A percentile compares a stretch with the other conserved stretches of the same genome.
These are phyloP conservation scores for Colletotrichum cordylinicola DNA, from an alignment of 2,329 filamentous ascomycete species.

Conservation along the genomic window DNA sequence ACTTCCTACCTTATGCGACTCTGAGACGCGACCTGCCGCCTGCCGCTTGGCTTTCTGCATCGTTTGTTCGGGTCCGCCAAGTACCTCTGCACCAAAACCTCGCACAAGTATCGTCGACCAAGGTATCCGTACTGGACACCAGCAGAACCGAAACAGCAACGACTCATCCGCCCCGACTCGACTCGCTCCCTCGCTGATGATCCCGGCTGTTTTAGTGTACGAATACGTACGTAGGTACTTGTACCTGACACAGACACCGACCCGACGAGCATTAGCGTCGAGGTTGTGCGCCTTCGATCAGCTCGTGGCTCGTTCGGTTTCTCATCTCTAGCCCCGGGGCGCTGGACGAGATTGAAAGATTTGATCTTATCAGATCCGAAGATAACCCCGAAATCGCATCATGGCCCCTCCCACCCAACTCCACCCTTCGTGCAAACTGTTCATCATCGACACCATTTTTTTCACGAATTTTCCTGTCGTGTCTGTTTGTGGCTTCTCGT, in stretches of 20 bases:
- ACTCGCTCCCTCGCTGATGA: neutral
- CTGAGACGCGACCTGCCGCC: neutral
- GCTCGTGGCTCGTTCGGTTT: neutral
- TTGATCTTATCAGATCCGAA: slow-evolving; percentile 60
- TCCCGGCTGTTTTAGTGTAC: neutral
- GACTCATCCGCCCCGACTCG: neutral
- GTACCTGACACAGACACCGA: neutral
- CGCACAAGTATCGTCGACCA: neutral
- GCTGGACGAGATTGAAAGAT: slow-evolving; percentile 30
- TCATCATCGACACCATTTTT: neutral
- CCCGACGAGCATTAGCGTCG: neutral
- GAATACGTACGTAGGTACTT: neutral
- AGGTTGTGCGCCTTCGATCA: neutral
- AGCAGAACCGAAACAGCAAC: neutral
- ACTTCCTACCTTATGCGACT: neutral
- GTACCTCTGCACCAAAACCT: neutral
- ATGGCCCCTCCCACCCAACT: neutral
- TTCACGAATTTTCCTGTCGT: neutral
- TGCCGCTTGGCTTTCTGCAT: neutral
- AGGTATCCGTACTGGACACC: neutral
- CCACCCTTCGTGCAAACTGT: slow-evolving; percentile 7
- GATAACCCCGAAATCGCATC: slow-evolving; percentile 44
- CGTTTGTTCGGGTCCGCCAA: neutral
- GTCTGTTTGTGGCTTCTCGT: neutral
- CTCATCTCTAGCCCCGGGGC: neutral